These are phyloP conservation scores for Paralagenidium karlingii DNA, from an alignment of 352 stramenopile species.

Conservation along the genomic window DNA sequence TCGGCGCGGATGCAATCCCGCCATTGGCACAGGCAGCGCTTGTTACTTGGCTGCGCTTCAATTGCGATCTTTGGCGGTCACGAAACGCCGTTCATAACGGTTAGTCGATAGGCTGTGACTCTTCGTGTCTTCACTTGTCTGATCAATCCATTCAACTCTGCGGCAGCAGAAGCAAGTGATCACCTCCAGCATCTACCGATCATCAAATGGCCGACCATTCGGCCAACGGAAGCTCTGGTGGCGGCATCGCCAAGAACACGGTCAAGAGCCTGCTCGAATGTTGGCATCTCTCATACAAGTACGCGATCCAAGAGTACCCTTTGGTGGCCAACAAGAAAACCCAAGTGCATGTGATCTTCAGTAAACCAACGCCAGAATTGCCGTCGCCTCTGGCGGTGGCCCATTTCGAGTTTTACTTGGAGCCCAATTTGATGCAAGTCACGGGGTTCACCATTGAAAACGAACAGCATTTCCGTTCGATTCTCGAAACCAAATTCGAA, in stretches of 20 bases:
- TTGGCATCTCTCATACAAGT: conserved; percentile 43
- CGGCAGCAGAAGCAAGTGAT: too few relatives aligned
- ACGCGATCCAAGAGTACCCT: conserved; percentile 31
- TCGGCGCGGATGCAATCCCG: too few relatives aligned
- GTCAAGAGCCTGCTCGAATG: conserved; percentile 19
- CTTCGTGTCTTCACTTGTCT: background rate
- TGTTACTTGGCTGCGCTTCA: too few relatives aligned
- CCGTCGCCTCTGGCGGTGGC: conserved; percentile 30
- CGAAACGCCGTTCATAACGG: conserved; percentile 2
- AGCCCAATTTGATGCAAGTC: conserved; percentile 20
- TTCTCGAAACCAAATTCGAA: conserved; percentile 29
- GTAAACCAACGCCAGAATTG: conserved; percentile 26
- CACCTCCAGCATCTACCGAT: too few relatives aligned
- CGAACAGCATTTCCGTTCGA: conserved; percentile 41
- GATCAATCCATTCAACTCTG: background rate
- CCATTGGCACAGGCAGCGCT: too few relatives aligned
- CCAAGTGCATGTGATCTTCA: conserved; percentile 46
- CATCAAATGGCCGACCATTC: too few relatives aligned
- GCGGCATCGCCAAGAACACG: background rate
- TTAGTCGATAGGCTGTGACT: conserved; percentile 1
- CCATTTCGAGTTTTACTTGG: conserved; percentile 43
- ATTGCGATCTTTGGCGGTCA: conserved; percentile 1
- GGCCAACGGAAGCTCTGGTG: background rate
- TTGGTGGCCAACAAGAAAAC: conserved; percentile 14
- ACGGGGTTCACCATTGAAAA: conserved; percentile 45